Base-by-base conservation (phyloP, 805 yeast species). In the Cyberlindnera xishuangbannaensis region DNA sequence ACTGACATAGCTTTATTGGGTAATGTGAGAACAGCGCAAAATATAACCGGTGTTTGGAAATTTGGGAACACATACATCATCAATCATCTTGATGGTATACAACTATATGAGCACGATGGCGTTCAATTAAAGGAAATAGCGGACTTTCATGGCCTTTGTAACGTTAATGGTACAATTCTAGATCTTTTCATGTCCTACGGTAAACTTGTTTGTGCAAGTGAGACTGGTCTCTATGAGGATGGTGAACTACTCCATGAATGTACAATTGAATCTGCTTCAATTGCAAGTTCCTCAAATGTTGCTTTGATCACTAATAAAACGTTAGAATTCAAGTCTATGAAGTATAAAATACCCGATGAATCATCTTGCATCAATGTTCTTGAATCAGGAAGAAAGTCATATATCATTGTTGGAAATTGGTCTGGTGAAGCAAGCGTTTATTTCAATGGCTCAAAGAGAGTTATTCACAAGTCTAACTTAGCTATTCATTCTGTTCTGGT, bases 321-420 rank as follows among this genome's bases (percentile, higher is more conserved):
- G 14, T 6, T 33, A 23, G 20, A 25, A 12, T 22, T 14, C 13
- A 22, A 36, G 17, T 6, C 18, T 3, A 18, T 33, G 7, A 21
- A 22, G 15, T 37, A 31, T 19, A 37, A 39, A n/a, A 20, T 41
- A 7, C 7, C 27, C 1, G 43, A 38, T 13, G 54, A 50, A 10
- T 34, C 36, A 2, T 41, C 53, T 2, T 29, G 43, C 6, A 26
- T 51, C 6, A 18, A 37, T 20, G 39, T 31, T 2, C 5, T 25
- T 0, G 37, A 35, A 12, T 15, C 18, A 11, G 34, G 33, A 2
- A 24, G 31, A 12, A 26, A 25, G 2, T 12, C 27, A 2, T 25
- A 35, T 13, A 32, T 45, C 7, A 12, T 50, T 3, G 30, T 40
- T 17, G 56, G 56, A 7, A 34, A 28, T 13, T 51, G 56, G 56